phyloP scores from a whole-genome alignment of 2,329 filamentous ascomycete species.

The Sporothrix brasiliensis region DNA sequence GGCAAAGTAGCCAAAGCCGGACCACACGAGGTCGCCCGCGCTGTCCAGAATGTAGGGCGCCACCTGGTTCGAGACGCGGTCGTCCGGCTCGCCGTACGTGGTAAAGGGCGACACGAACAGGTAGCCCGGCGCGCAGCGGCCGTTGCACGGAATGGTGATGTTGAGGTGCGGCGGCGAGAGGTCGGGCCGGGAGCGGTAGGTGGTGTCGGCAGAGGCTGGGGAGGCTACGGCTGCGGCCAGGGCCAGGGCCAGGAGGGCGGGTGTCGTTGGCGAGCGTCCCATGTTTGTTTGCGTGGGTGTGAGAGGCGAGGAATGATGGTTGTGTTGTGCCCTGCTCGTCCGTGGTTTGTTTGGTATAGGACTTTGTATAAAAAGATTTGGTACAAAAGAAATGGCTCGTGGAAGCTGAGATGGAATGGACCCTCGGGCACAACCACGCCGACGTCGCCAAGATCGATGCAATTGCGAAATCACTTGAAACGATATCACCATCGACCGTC shows the following conservation, averaged over 20 bases:
- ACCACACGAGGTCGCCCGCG: conserved; percentile 60
- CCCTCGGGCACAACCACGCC: too few relatives aligned
- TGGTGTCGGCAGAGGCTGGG: neutral
- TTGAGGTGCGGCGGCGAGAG: conserved; percentile 44
- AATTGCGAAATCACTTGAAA: conserved; percentile 10
- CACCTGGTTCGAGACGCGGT: conserved; percentile 48
- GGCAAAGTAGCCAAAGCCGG: conserved; percentile 56
- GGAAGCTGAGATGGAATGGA: too few relatives aligned
- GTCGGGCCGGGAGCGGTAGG: conserved; percentile 38
- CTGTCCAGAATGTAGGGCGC: conserved; percentile 60
- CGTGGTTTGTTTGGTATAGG: neutral
- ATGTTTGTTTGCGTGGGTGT: neutral
- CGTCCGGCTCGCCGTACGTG: conserved; percentile 36
- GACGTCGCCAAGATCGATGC: neutral
- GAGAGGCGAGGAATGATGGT: too few relatives aligned
- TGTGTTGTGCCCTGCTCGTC: neutral
- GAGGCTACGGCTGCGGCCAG: neutral
- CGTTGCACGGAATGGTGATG: conserved; percentile 43
- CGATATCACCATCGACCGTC: conserved; percentile 6
- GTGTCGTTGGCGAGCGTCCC: neutral
- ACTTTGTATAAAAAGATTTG: too few relatives aligned
- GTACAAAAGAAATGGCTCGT: too few relatives aligned
- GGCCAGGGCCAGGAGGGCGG: neutral
- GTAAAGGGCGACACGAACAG: conserved; percentile 39
- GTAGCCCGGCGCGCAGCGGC: conserved; percentile 45